These are phyloP conservation scores for Penicillium sp. DNA, from an alignment of 2,329 filamentous ascomycete genomes.

Conservation along the genomic window DNA sequence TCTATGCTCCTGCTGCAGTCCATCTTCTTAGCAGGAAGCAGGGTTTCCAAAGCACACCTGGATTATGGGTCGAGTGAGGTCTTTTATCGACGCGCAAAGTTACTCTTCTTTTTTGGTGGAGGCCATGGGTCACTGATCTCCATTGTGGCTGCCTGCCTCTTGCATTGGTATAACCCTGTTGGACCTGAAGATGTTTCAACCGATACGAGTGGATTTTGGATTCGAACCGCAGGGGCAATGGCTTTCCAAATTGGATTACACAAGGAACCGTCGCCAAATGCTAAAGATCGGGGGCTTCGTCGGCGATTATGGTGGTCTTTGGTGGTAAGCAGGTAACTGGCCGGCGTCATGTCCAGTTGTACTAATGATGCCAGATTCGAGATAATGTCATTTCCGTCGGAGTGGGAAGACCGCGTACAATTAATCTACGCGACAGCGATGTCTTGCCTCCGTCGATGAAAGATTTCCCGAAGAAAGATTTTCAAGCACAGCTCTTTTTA, in stretches of 20 bases:
- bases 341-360: neutral
- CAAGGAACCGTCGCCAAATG: conserved; percentile 38
- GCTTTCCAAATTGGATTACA: conserved; percentile 47
- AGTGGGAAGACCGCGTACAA: conserved; percentile 42
- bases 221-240: conserved; percentile 42
- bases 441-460: conserved; percentile 37
- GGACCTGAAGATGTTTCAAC: conserved; percentile 43
- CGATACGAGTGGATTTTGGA: conserved; percentile 46
- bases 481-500: conserved; percentile 35
- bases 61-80: conserved; percentile 32
- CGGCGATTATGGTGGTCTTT: conserved; percentile 49
- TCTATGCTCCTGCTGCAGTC: conserved; percentile 34
- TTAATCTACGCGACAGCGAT: conserved; percentile 43
- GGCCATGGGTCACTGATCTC: conserved; percentile 42
- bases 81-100: conserved; percentile 34
- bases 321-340: conserved; percentile 31
- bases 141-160: conserved; percentile 39
- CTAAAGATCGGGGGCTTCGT: conserved; percentile 37
- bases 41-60: conserved; percentile 35
- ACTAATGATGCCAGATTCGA: conserved; percentile 25
- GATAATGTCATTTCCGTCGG: conserved; percentile 45
- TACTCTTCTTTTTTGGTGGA: conserved; percentile 36
- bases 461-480: conserved; percentile 36
- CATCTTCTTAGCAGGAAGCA: conserved; percentile 44
- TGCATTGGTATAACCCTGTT: conserved; percentile 49